phyloP scores from a whole-genome alignment of 352 stramenopile genomes.

The Phytophthora citricola region DNA sequence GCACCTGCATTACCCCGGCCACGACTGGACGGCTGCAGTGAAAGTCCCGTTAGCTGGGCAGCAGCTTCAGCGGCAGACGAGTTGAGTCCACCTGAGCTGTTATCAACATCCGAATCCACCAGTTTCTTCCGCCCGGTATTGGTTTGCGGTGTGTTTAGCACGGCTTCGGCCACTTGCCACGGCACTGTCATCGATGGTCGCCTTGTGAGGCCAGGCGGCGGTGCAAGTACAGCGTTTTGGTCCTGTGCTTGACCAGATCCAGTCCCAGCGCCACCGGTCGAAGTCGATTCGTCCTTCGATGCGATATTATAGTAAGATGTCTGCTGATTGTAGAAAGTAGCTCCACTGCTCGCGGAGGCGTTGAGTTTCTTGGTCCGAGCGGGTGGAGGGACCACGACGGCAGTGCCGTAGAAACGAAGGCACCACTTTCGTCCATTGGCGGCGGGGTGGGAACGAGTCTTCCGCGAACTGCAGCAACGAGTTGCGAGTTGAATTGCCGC shows the following conservation, averaged over 20 bases:
- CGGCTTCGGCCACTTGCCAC: conserved; percentile 85
- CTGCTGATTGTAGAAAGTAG: conserved; percentile 75
- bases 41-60: conserved; percentile 65
- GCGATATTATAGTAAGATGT: conserved; percentile 77
- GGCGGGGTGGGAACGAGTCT: conserved; percentile 81
- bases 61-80: conserved; percentile 70
- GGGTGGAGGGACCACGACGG: conserved; percentile 85
- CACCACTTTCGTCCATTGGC: conserved; percentile 65
- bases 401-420: conserved; percentile 68
- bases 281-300: conserved; percentile 56
- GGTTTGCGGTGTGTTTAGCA: conserved; percentile 84
- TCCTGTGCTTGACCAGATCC: conserved; percentile 42
- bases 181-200: conserved; percentile 87
- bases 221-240: conserved; percentile 71
- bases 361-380: conserved; percentile 75
- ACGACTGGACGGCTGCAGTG: conserved; percentile 47
- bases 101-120: conserved; percentile 55
- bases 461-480: conserved; percentile 63
- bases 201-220: conserved; percentile 74
- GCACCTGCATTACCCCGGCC: conserved; percentile 43
- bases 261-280: conserved; percentile 19
- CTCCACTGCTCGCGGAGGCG: conserved; percentile 35
- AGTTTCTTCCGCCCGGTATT: conserved; percentile 71
- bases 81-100: conserved; percentile 48
- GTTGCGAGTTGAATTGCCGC: conserved; percentile 26